phyloP scores from a whole-genome alignment of 148 eudicot genomes.

The Camellia sinensis region DNA sequence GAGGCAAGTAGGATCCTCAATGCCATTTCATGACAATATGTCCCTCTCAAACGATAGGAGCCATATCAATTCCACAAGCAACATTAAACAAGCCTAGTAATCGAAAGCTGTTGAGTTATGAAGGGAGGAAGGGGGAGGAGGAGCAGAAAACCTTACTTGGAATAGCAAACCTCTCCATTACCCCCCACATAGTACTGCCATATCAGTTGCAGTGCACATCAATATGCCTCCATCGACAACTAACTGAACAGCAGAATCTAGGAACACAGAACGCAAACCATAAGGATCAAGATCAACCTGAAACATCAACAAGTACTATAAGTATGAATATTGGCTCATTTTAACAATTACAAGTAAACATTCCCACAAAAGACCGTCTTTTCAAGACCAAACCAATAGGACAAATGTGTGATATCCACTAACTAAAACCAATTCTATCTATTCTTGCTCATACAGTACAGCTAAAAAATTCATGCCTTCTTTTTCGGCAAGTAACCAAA shows the following conservation, averaged over 20 bases:
- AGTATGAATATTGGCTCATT: neutral
- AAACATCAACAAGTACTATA: slow-evolving; percentile 28
- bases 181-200: slow-evolving; percentile 98
- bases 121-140: slow-evolving; percentile 3
- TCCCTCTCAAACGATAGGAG: too few relatives aligned
- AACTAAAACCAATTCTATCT: slow-evolving; percentile 3
- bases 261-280: slow-evolving; percentile 89
- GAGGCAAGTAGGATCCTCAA: too few relatives aligned
- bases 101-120: neutral
- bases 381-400: neutral
- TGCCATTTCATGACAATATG: too few relatives aligned
- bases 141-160: slow-evolving; percentile 59
- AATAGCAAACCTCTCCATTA: slow-evolving; percentile 96
- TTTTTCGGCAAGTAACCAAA: too few relatives aligned
- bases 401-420: neutral
- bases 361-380: neutral
- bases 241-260: slow-evolving; percentile 96
- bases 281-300: too few relatives aligned
- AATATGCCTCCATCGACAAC: slow-evolving; percentile 88
- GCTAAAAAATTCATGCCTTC: too few relatives aligned
- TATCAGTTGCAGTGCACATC: slow-evolving; percentile 98
- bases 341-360: neutral
- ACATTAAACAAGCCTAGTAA: too few relatives aligned
- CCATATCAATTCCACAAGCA: too few relatives aligned
- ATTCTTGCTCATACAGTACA: too few relatives aligned